Conservation (phyloP, 23 red algal genomes). For the Gracilaria caudata region DNA sequence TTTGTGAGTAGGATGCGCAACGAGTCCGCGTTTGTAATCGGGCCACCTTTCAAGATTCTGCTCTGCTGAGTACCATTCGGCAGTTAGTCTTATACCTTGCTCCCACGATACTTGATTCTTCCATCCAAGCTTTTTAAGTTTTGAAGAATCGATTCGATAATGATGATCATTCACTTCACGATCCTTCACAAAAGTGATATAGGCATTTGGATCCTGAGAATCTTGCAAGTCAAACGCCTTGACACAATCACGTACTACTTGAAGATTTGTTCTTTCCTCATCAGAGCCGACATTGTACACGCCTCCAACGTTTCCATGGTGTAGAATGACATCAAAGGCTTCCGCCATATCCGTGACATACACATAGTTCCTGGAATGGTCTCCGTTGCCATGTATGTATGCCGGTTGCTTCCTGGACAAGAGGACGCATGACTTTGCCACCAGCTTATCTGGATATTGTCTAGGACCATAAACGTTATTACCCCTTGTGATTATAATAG, state of each 20-base stretch:
- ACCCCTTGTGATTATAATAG: conserved; percentile 92
- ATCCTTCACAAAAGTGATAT: conserved; percentile 81
- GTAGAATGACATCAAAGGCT: conserved; percentile 94
- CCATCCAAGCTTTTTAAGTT: conserved; percentile 90
- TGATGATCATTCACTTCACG: conserved; percentile 89
- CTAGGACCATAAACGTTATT: conserved; percentile 98
- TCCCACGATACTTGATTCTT: conserved; percentile 63
- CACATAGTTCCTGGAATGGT: conserved; percentile 81
- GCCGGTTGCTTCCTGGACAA: conserved; percentile 49
- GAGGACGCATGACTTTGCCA: conserved; percentile 87
- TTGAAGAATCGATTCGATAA: conserved; percentile 90
- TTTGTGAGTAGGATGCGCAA: conserved; percentile 79
- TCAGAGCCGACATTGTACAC: conserved; percentile 98
- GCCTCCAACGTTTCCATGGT: conserved; percentile 75
- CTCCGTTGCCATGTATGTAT: conserved; percentile 93
- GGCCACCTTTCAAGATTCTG: conserved; percentile 82
- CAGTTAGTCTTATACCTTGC: conserved; percentile 70
- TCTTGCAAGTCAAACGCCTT: conserved; percentile 57
- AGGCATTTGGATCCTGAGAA: conserved; percentile 24
- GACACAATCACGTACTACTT: conserved; percentile 86
- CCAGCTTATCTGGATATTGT: conserved; percentile 99
- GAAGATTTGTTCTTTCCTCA: conserved; percentile 81
- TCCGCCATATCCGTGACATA: conserved; percentile 89
- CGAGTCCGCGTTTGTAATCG: conserved; percentile 65
- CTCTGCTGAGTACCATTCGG: conserved; percentile 71